These are phyloP conservation scores for Chalaropsis thielavioides DNA, from an alignment of 2,329 filamentous ascomycete species.

Conservation along the genomic window DNA sequence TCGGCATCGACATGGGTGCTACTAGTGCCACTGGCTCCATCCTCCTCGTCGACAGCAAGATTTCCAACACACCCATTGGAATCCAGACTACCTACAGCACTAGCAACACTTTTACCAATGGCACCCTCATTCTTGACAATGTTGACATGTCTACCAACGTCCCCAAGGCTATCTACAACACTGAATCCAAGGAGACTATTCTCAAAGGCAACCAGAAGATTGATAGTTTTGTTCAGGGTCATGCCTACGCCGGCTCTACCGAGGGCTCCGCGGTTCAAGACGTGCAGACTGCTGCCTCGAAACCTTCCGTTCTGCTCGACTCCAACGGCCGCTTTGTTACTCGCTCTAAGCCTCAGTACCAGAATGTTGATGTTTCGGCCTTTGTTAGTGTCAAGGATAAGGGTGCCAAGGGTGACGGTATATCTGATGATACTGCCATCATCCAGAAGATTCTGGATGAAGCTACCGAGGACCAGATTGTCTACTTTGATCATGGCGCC, in stretches of 20 bases:
- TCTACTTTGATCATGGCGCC: conserved; percentile 63
- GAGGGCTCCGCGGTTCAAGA: conserved; percentile 45
- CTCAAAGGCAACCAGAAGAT: conserved; percentile 57
- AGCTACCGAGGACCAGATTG: conserved; percentile 46
- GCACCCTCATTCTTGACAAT: conserved; percentile 75
- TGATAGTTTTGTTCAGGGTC: conserved; percentile 64
- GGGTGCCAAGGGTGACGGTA: conserved; percentile 78
- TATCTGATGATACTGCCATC: conserved; percentile 71
- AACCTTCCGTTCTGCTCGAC: conserved; percentile 53
- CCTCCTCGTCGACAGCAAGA: conserved; percentile 64
- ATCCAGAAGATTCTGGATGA: conserved; percentile 67
- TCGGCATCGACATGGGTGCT: conserved; percentile 64
- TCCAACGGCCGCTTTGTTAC: conserved; percentile 56
- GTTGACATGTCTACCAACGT: conserved; percentile 64
- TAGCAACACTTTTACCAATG: conserved; percentile 52
- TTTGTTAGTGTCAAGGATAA: conserved; percentile 73
- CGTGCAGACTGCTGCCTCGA: conserved; percentile 35
- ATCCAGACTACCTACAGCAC: conserved; percentile 60
- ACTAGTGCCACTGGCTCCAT: conserved; percentile 72
- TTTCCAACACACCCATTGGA: conserved; percentile 61
- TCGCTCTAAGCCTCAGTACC: conserved; percentile 81
- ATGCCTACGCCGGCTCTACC: conserved; percentile 43
- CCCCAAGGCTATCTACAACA: conserved; percentile 48
- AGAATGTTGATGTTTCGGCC: conserved; percentile 45
- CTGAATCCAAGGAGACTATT: conserved; percentile 41